Evolutionary conservation across 371 early-diverging fungal species (phyloP).

Genomic region (Mucor piriformis): DNA sequence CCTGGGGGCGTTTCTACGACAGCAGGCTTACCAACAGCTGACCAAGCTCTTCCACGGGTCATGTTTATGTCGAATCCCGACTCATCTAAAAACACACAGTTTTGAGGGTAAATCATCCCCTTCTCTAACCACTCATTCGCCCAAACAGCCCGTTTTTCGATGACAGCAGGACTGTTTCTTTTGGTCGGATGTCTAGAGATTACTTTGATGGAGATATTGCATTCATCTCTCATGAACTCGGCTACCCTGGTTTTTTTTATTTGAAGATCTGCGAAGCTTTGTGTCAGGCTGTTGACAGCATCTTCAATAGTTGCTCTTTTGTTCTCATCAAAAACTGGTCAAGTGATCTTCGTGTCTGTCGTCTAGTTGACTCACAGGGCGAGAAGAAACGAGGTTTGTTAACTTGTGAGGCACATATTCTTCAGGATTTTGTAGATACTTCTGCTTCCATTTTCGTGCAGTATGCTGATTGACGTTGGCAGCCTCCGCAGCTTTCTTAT

Average conservation of each 20-base stretch:
- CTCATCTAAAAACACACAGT: conserved; percentile 16
- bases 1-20: neutral
- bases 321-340: neutral
- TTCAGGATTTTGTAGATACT: conserved; percentile 16
- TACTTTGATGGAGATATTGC: conserved; percentile 15
- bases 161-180: conserved; percentile 9
- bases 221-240: conserved; percentile 20
- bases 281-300: neutral
- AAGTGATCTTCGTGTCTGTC: conserved; percentile 5
- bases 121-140: conserved; percentile 6
- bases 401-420: conserved; percentile 13
- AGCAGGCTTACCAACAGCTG: neutral
- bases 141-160: conserved; percentile 15
- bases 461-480: conserved; percentile 17
- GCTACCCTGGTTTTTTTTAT: conserved; percentile 18
- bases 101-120: conserved; percentile 9
- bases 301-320: neutral
- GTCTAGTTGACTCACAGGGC: conserved; percentile 9
- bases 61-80: conserved; percentile 20
- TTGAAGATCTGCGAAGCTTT: conserved; percentile 8
- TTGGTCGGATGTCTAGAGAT: conserved; percentile 9
- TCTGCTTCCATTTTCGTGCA: conserved; percentile 16
- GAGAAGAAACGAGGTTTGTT: conserved; percentile 16
- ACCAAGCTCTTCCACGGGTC: conserved; percentile 6
- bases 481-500: conserved; percentile 15